phyloP scores from a whole-genome alignment of 441 rosid genomes.

The Erodium trifolium region DNA sequence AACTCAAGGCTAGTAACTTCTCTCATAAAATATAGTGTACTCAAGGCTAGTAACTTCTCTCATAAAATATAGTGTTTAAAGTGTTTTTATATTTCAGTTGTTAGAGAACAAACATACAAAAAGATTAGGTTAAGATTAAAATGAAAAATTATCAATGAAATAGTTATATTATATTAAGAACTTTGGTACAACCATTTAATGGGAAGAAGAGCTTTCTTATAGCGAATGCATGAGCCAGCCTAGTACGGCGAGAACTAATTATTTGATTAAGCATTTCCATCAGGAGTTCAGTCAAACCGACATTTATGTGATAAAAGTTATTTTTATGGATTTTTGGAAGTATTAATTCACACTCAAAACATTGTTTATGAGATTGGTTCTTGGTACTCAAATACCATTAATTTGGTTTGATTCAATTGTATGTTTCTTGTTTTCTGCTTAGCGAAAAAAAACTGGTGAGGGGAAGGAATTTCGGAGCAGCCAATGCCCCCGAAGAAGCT shows the following conservation, averaged over 20 bases:
- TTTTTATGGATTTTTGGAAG: not conserved
- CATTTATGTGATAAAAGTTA: not conserved
- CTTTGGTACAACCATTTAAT: not conserved
- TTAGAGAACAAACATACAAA: too few relatives aligned
- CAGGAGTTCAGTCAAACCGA: not conserved
- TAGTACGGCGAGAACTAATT: not conserved
- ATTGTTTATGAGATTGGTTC: not conserved
- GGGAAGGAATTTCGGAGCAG: too few relatives aligned
- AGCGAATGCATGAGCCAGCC: not conserved
- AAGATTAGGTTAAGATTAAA: too few relatives aligned
- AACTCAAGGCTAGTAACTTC: too few relatives aligned
- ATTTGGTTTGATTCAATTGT: not conserved
- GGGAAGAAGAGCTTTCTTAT: not conserved
- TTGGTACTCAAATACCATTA: not conserved
- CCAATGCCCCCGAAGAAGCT: too few relatives aligned
- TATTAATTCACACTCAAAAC: not conserved
- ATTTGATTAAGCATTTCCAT: not conserved
- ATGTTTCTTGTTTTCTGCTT: not conserved
- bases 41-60: too few relatives aligned
- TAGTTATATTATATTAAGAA: too few relatives aligned
- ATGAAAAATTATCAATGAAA: too few relatives aligned
- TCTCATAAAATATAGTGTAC: too few relatives aligned
- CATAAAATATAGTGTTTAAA: too few relatives aligned
- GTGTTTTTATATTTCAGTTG: too few relatives aligned
- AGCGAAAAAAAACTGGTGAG: not conserved